These are phyloP conservation scores for Ustilago nuda DNA, from an alignment of 1,284 basidiomycete species.

Conservation along the genomic window DNA sequence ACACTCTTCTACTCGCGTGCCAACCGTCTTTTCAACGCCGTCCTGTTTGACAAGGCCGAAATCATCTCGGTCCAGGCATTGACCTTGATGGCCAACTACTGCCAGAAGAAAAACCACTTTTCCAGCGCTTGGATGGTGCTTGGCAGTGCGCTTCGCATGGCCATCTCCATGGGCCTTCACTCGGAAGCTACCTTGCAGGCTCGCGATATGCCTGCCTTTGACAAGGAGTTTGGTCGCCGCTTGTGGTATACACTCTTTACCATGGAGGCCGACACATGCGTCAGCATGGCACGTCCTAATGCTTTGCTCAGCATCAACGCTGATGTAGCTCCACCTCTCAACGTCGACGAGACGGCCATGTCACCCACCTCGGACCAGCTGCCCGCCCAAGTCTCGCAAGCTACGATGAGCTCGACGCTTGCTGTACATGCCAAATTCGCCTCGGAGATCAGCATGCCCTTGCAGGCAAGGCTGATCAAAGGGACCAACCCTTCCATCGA, in stretches of 20 bases:
- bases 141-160: slow-evolving; percentile 51
- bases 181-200: slow-evolving; percentile 43
- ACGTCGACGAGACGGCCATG: slow-evolving; percentile 51
- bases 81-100: slow-evolving; percentile 51
- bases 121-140: slow-evolving; percentile 52
- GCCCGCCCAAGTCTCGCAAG: slow-evolving; percentile 35
- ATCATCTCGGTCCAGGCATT: slow-evolving; percentile 50
- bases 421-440: slow-evolving; percentile 47
- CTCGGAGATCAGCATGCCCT: slow-evolving; percentile 48
- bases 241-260: slow-evolving; percentile 53
- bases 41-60: slow-evolving; percentile 50
- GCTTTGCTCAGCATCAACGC: slow-evolving; percentile 42
- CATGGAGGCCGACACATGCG: slow-evolving; percentile 52
- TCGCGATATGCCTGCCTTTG: slow-evolving; percentile 42
- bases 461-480: slow-evolving; percentile 45
- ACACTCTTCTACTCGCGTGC: slow-evolving; percentile 45
- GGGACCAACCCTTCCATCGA: slow-evolving; percentile 47
- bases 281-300: slow-evolving; percentile 54
- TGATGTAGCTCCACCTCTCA: slow-evolving; percentile 43
- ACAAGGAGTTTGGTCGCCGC: slow-evolving; percentile 46
- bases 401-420: slow-evolving; percentile 47
- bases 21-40: slow-evolving; percentile 41
- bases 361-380: slow-evolving; percentile 38
- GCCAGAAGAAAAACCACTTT: slow-evolving; percentile 52
- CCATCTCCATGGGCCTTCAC: slow-evolving; percentile 50